phyloP scores from a whole-genome alignment of 176 grass and related monocot species.

The Tillandsia fasciculata region DNA sequence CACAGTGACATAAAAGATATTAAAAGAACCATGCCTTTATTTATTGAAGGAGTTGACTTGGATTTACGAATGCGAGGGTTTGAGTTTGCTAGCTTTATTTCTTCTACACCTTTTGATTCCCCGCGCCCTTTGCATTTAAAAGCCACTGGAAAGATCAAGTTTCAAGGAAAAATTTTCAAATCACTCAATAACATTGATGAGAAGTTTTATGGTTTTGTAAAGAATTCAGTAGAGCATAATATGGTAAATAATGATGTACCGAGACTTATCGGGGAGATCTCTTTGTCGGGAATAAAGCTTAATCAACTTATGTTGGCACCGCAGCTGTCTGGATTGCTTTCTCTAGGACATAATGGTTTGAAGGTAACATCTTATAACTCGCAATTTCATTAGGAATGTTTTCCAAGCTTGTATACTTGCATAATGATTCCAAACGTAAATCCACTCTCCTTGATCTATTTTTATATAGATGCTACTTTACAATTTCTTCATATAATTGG shows the following conservation, averaged over 20 bases:
- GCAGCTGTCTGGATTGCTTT: constrained; percentile 77
- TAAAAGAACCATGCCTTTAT: constrained; percentile 55
- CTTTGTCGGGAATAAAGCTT: constrained; percentile 79
- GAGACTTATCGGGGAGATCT: constrained; percentile 73
- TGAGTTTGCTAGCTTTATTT: constrained; percentile 87
- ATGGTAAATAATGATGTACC: constrained; percentile 28
- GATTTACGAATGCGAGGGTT: constrained; percentile 91
- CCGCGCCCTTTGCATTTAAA: constrained; percentile 84
- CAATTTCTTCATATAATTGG: too few relatives aligned
- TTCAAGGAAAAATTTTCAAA: constrained; percentile 88
- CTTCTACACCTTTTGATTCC: constrained; percentile 77
- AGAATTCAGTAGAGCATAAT: constrained; percentile 31
- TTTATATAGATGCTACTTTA: too few relatives aligned
- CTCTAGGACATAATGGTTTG: constrained; percentile 57
- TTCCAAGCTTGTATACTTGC: not conserved
- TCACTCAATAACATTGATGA: constrained; percentile 35
- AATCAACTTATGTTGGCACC: constrained; percentile 97
- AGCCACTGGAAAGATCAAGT: constrained; percentile 90
- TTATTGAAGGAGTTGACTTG: constrained; percentile 81
- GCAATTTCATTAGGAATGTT: not conserved
- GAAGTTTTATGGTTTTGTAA: constrained; percentile 25
- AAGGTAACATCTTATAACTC: constrained; percentile 47
- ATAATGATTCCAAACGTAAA: too few relatives aligned
- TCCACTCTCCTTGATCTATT: too few relatives aligned
- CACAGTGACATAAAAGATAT: constrained; percentile 38